These are phyloP conservation scores for Gracilaria caudata DNA, from an alignment of 23 red algal genomes.

Conservation along the genomic window DNA sequence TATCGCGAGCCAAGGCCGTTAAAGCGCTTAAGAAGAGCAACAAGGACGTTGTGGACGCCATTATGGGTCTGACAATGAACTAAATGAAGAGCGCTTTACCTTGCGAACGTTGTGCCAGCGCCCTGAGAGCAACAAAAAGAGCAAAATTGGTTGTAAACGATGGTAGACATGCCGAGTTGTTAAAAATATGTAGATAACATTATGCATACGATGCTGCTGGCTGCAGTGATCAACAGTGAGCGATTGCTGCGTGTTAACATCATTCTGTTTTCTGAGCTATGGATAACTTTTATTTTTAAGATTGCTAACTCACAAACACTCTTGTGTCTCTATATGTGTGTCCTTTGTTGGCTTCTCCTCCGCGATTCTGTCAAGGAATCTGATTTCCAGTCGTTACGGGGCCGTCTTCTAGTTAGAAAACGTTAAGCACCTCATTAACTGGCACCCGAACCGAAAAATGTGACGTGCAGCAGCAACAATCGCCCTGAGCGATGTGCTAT, in stretches of 20 bases:
- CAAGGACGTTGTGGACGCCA: constrained; percentile 98
- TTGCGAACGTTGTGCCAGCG: constrained; percentile 7
- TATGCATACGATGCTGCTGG: neutral
- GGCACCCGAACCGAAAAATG: neutral
- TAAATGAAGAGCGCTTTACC: constrained; percentile 21
- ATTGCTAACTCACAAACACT: constrained; percentile 16
- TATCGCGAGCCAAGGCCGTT: constrained; percentile 93
- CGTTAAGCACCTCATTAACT: neutral
- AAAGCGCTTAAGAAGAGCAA: constrained; percentile 95
- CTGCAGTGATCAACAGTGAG: constrained; percentile 10
- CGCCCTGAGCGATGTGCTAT: neutral
- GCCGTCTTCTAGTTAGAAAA: neutral
- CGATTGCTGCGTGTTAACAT: neutral
- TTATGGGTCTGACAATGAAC: constrained; percentile 93
- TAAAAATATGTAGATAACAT: neutral
- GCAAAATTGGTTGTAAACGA: neutral
- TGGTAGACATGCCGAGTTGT: constrained; percentile 12
- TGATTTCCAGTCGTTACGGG: neutral
- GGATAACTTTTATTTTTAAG: constrained; percentile 16
- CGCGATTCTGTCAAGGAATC: neutral
- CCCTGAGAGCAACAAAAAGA: neutral
- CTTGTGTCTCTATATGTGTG: neutral
- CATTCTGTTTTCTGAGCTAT: constrained; percentile 10
- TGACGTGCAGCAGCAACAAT: neutral
- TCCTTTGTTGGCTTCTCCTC: neutral